Evolutionary conservation across 495 filamentous ascomycete genomes (phyloP).

Genomic region (Viridothelium virens): DNA sequence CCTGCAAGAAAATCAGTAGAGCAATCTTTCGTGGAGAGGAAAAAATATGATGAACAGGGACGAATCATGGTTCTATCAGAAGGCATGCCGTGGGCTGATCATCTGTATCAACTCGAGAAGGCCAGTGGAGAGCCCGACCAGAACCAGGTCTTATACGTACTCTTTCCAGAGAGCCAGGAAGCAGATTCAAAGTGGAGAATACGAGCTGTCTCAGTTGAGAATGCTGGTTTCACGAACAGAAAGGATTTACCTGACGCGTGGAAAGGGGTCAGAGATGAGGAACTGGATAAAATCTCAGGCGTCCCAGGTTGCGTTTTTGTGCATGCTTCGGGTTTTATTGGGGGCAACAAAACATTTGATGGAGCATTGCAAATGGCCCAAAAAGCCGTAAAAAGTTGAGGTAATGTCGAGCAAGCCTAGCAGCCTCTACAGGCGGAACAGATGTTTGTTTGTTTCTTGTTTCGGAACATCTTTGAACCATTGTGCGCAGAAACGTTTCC

Average conservation of each 20-base stretch:
- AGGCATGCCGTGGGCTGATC: conserved; percentile 88
- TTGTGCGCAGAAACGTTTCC: conserved; percentile 30
- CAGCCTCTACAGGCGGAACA: too few species aligned
- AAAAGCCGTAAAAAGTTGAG: conserved; percentile 48
- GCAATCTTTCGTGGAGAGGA: conserved; percentile 57
- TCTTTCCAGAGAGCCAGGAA: conserved; percentile 73
- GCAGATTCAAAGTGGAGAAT: conserved; percentile 81
- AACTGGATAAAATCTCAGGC: conserved; percentile 65
- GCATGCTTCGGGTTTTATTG: conserved; percentile 92
- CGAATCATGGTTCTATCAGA: conserved; percentile 71
- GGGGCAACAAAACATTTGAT: conserved; percentile 83
- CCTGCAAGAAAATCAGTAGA: conserved; percentile 75
- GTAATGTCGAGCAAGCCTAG: too few species aligned
- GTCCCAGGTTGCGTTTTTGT: conserved; percentile 79
- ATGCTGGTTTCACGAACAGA: conserved; percentile 79
- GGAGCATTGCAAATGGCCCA: conserved; percentile 83
- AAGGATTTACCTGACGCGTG: conserved; percentile 85
- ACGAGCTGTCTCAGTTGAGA: conserved; percentile 71
- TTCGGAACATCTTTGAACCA: too few species aligned
- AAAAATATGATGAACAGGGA: conserved; percentile 60
- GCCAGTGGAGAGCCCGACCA: conserved; percentile 38
- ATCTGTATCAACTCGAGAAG: conserved; percentile 80
- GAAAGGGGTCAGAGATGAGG: conserved; percentile 80
- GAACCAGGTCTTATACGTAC: conserved; percentile 72
- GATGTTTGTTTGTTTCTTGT: too few species aligned